A percentile compares a stretch with the other conserved stretches of the same genome.
Conservation (phyloP, 2,329 filamentous ascomycete genomes). For the Cucurbitaria berberidis region DNA sequence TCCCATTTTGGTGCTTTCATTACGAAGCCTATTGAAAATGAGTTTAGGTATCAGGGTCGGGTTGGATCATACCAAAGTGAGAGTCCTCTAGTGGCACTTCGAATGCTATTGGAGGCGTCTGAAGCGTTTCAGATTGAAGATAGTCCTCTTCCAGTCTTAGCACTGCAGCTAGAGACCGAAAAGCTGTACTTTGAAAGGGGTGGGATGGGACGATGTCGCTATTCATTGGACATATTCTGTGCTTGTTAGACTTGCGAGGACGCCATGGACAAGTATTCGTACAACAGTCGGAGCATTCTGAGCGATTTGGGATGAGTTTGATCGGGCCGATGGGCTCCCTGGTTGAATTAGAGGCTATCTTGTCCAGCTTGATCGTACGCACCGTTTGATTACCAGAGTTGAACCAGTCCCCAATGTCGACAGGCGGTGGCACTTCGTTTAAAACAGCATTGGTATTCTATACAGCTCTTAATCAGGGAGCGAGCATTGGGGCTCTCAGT, state of each 20-base stretch:
- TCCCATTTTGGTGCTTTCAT: slow-evolving; percentile 7
- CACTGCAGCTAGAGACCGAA: neutral
- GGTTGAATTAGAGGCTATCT: neutral
- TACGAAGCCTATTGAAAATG: neutral
- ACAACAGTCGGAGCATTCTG: neutral
- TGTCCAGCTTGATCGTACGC: neutral
- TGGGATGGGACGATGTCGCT: neutral
- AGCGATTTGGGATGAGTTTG: neutral
- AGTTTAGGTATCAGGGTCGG: neutral
- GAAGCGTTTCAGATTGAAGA: slow-evolving; percentile 1
- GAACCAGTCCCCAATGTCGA: neutral
- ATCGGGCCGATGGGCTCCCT: neutral
- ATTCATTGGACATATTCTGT: slow-evolving; percentile 1
- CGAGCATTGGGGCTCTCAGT: neutral
- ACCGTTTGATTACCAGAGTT: neutral
- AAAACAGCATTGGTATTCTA: neutral
- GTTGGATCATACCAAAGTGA: neutral
- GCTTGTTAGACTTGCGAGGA: neutral
- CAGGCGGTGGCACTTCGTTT: neutral
- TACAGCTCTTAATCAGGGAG: neutral
- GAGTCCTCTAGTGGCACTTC: slow-evolving; percentile 2
- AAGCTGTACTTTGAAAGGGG: neutral
- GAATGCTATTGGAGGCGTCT: slow-evolving; percentile 4
- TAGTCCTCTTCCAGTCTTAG: neutral
- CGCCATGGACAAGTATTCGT: neutral